Base-by-base conservation (phyloP, 805 yeast species). In the Deakozyma indianensis region DNA sequence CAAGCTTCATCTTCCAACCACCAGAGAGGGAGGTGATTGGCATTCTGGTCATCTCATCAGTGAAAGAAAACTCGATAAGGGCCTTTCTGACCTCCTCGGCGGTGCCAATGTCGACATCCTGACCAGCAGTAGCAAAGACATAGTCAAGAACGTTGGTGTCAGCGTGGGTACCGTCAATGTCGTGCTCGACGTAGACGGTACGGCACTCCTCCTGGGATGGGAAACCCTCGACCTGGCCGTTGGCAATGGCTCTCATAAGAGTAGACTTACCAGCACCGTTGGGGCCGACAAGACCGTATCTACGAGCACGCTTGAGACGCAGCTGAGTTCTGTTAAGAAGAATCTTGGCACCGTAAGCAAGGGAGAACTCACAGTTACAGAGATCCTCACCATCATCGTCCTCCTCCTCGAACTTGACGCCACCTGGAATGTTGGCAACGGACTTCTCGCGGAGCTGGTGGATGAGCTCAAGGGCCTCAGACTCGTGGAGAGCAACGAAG, bases 1-100 rank as follows among this genome's bases (percentile, higher is more conserved):
- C 97, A 70, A 90, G 80, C 75, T 92, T 92, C 98, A 90, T 90
- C 82, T 92, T 92, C 98, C 98, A 90, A 80, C 98, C 98, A 82
- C 98, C 98, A 65, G 98, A 92, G 61, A 92, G 78, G 55, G 96
- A 84, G 65, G 86, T 79, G 69, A 90, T 90, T 65, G 96, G 94
- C 94, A 83, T 84, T 54, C 64, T 66, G 64, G 83, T 79, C 96
- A 90, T 92, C 65, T 81, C 95, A 50, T 85, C 90, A 60, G 92
- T 62, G 88, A 92, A 92, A 64, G 80, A 78, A 77, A 92, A 90
- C 73, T 87, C 96, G 53, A 68, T 70, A 69, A 92, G 80, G 69
- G 87, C 84, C 54, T 67, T 75, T 56, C 65, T 70, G 58, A 85
- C 85, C 51, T 68, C 77, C 58, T 81, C 95, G 59, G 65, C 73